Base-by-base conservation (phyloP, 148 eudicot species). In the Pharnaceum exiguum region DNA sequence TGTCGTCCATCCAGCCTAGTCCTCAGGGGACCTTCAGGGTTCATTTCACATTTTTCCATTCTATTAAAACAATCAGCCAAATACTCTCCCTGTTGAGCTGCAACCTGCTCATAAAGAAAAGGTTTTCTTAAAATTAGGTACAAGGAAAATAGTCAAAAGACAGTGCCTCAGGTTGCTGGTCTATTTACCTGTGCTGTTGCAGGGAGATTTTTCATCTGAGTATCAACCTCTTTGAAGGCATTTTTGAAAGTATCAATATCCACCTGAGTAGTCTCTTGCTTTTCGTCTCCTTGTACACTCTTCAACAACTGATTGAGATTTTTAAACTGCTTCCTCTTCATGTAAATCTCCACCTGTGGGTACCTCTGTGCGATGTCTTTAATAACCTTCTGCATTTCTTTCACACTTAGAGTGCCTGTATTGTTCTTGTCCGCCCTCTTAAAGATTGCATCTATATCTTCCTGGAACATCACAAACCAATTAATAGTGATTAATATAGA, bases 181-280 rank as follows among this genome's bases (percentile, higher is more conserved):
- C n/a, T n/a, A n/a, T n/a, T 40, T 36, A 76, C 89, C 86, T 84
- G 90, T 26, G 90, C 90, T 8, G 90, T 84, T 50, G 90, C 82
- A 30, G 90, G 90, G 31, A 84, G 90, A 60, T 65, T 68, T 51
- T 84, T 84, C 83, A 78, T 75, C 71, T 84, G 83, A 0, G 82
- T 43, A 58, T 84, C 90, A 23, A 81, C 90, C 35, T 76, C 75
- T 29, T 79, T 71, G 12, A 84, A 75, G 23, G 84, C 79, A 49
- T 46, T 12, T 59, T 71, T 81, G 57, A 84, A 76, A 29, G 75
- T 77, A 12, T 66, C 80, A 13, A 82, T 82, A 32, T 79, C 64
- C 6, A 78, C 11, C 22, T 63, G 57, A 46, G 54, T 62, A 7
- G 69, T 49, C 60, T 63, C 43, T 36, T 63, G 45, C 52, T 71